These are phyloP conservation scores for Castanea crenata DNA, from an alignment of 306 rosid genomes.

Conservation along the genomic window DNA sequence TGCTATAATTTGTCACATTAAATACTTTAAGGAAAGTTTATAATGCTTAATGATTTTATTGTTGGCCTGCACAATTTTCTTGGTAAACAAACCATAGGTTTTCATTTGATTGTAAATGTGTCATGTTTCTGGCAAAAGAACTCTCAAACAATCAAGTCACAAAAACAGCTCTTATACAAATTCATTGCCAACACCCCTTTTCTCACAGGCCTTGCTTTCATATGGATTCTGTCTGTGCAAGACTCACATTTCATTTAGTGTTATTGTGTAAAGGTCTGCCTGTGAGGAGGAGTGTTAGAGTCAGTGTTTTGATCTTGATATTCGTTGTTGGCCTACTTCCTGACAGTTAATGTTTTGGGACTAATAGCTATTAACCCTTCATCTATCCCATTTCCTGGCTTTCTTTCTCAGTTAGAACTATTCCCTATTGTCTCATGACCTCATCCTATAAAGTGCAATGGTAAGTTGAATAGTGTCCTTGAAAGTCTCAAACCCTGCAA, in stretches of 20 bases:
- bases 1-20: background rate
- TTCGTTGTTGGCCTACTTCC: background rate
- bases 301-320: background rate
- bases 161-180: background rate
- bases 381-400: background rate
- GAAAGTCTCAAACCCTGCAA: background rate
- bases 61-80: background rate
- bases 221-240: background rate
- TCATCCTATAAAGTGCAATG: background rate
- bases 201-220: background rate
- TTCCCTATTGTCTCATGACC: background rate
- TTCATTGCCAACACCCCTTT: background rate
- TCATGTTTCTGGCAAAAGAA: background rate
- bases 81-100: background rate
- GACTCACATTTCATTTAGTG: background rate
- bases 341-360: background rate
- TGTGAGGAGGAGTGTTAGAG: background rate
- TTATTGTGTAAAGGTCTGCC: background rate
- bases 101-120: background rate
- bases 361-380: background rate
- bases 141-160: background rate
- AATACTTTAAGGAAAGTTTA: background rate
- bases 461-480: background rate
- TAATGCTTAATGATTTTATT: background rate
- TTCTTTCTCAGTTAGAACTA: background rate